Base-by-base conservation (phyloP, 345 rosid species). In the Aquilaria yunnanensis region DNA sequence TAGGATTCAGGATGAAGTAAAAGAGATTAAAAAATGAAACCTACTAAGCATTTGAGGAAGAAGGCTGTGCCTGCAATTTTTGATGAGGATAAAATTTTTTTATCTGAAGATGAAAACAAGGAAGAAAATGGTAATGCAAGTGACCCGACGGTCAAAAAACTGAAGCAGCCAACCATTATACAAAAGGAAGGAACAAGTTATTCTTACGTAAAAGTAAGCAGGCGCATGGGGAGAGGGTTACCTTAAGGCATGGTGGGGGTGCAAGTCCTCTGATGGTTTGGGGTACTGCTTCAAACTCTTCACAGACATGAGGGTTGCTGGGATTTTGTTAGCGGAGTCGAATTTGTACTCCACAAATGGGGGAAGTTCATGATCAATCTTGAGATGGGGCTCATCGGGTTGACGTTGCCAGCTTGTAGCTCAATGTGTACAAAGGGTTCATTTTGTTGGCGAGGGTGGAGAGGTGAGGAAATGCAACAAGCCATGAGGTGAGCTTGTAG, bases 181-280 rank as follows among this genome's bases (percentile, higher is more conserved):
- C 23, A 23, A 23, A 23, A 23, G 23, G 23, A 23, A 23, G 23
- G 23, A 23, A 23, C 23, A 23, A 23, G 23, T 23, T 83, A 78
- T 54, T 76, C 85, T 46, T 81, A 81, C 75, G 76, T 74, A 54
- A 83, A 83, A 63, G 57, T 74, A 47, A 69, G 67, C 60, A 83
- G 65, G 33, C 68, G 58, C 59, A 64, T 72, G 10, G 83, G 72
- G 57, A 78, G 75, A 67, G 98, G 98, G 92, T 0, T 74, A 92
- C 3, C 91, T 92, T 4, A 90, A 92, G 75, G 96, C 98, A 1
- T 92, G 95, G 96, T 85, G 98, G 16, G 96, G 87, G 77, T 92
- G 90, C 0, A 90, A 89, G 6, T 66, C 83, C 5, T 76, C 86
- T 0, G 85, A 83, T 9, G 87, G 90, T 0, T 83, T 92, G 0